A percentile compares a stretch with the other conserved stretches of the same genome.
These are phyloP conservation scores for Solanum pinnatisectum DNA, from an alignment of 257 asterid genomes.

Conservation along the genomic window DNA sequence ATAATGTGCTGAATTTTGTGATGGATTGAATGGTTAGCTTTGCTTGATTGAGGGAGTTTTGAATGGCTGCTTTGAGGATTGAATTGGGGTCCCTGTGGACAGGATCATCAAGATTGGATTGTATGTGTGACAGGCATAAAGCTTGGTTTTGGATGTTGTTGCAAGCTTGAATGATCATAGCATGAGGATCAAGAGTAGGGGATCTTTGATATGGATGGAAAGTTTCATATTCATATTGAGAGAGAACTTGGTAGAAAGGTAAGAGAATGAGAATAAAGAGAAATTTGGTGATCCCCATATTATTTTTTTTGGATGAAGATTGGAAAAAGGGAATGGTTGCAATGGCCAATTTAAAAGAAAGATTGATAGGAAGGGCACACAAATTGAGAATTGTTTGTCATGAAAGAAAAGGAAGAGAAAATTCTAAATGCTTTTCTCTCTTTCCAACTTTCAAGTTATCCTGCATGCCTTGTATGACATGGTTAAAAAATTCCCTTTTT, in stretches of 20 bases:
- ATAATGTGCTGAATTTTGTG: conserved; percentile 55
- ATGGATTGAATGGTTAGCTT: conserved; percentile 40
- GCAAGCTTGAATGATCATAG: conserved; percentile 60
- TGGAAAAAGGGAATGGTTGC: background rate
- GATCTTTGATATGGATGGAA: conserved; percentile 9
- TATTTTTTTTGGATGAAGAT: background rate
- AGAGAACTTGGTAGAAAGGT: conserved; percentile 17
- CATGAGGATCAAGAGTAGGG: conserved; percentile 21
- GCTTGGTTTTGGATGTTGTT: conserved; percentile 30
- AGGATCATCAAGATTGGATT: conserved; percentile 19
- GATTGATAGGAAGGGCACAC: background rate
- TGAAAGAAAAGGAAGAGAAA: conserved; percentile 27
- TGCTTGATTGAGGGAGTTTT: conserved; percentile 50
- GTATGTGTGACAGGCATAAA: conserved; percentile 45
- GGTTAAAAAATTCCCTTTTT: conserved; percentile 1
- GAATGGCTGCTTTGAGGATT: conserved; percentile 53
- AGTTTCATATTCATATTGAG: conserved; percentile 31
- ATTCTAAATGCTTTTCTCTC: conserved; percentile 19
- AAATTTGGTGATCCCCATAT: conserved; percentile 20
- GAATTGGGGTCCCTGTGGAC: conserved; percentile 17
- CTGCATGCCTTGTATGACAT: conserved; percentile 27
- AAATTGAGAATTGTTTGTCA: conserved; percentile 28
- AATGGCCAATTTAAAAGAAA: background rate
- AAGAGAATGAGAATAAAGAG: conserved; percentile 14
- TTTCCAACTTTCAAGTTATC: conserved; percentile 28